Evolutionary conservation across 495 filamentous ascomycete genomes (phyloP).

Genomic region (Penicillium turbatum): DNA sequence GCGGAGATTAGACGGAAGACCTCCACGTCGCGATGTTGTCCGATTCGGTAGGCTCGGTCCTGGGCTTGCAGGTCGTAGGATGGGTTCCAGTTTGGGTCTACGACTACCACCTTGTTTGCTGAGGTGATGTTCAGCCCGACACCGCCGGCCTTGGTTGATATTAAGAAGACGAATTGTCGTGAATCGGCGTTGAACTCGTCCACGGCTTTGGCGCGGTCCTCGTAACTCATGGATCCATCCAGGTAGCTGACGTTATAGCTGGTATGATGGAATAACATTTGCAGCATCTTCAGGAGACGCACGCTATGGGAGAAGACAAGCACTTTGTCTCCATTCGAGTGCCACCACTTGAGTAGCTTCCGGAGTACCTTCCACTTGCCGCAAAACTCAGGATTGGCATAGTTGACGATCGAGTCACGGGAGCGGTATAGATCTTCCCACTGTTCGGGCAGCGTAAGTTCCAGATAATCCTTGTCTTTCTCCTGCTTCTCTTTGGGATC

Average conservation of each 20-base stretch:
- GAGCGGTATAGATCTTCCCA: conserved; percentile 75
- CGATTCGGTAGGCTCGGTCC: conserved; percentile 94
- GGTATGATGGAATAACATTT: conserved; percentile 81
- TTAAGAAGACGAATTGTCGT: conserved; percentile 88
- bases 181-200: conserved; percentile 92
- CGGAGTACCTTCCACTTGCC: conserved; percentile 94
- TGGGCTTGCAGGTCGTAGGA: conserved; percentile 92
- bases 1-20: conserved; percentile 92
- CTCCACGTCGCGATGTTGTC: conserved; percentile 88
- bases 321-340: conserved; percentile 85
- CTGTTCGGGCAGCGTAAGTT: conserved; percentile 66
- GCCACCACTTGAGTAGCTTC: conserved; percentile 86
- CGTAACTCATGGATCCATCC: conserved; percentile 81
- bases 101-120: conserved; percentile 96
- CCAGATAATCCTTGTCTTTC: conserved; percentile 72
- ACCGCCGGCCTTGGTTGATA: conserved; percentile 89
- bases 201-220: conserved; percentile 72
- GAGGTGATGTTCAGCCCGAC: conserved; percentile 93
- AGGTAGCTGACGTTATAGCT: conserved; percentile 90
- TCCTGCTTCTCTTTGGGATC: conserved; percentile 74
- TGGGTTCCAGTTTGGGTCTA: conserved; percentile 98
- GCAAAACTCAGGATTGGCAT: conserved; percentile 87
- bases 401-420: conserved; percentile 74
- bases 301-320: conserved; percentile 91
- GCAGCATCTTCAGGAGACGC: conserved; percentile 77